phyloP scores from a whole-genome alignment of 2,329 filamentous ascomycete species.

The Colletotrichum sansevieriae region DNA sequence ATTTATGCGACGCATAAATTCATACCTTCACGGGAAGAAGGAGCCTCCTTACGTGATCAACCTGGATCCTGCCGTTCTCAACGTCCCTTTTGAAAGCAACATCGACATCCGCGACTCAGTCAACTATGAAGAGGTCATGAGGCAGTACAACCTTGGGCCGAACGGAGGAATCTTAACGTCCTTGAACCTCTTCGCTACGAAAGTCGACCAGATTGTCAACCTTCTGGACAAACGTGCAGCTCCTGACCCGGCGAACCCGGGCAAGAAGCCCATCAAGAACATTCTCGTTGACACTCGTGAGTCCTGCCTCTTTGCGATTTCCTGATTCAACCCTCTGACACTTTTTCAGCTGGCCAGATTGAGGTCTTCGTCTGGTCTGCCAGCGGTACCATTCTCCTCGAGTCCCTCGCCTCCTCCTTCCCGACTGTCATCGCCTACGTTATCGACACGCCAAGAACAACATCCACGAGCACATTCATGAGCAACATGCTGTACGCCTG shows the following conservation, averaged over 20 bases:
- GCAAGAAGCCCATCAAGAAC: constrained; percentile 77
- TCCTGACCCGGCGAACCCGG: constrained; percentile 71
- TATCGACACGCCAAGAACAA: constrained; percentile 94
- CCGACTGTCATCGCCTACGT: constrained; percentile 98
- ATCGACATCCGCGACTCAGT: constrained; percentile 99
- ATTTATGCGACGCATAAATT: constrained; percentile 98
- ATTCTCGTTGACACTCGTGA: constrained; percentile 89
- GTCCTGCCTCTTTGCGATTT: constrained; percentile 30
- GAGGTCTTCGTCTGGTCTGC: constrained; percentile 99
- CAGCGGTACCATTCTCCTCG: constrained; percentile 92
- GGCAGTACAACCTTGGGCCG: constrained; percentile 96
- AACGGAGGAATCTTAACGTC: constrained; percentile 98
- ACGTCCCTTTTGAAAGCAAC: constrained; percentile 94
- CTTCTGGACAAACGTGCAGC: constrained; percentile 90
- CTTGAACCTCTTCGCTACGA: constrained; percentile 96
- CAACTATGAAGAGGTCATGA: constrained; percentile 99
- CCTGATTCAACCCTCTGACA: neutral
- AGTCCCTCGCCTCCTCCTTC: constrained; percentile 92
- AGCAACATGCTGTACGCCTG: constrained; percentile 99
- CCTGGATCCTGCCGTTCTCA: constrained; percentile 93
- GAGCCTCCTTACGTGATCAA: constrained; percentile 95
- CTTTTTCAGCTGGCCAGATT: constrained; percentile 80
- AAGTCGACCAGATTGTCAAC: constrained; percentile 93
- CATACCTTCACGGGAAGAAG: constrained; percentile 85
- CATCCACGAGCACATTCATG: constrained; percentile 98